Conservation (phyloP, 305 asterid genomes). For the Solanum hybrid region DNA sequence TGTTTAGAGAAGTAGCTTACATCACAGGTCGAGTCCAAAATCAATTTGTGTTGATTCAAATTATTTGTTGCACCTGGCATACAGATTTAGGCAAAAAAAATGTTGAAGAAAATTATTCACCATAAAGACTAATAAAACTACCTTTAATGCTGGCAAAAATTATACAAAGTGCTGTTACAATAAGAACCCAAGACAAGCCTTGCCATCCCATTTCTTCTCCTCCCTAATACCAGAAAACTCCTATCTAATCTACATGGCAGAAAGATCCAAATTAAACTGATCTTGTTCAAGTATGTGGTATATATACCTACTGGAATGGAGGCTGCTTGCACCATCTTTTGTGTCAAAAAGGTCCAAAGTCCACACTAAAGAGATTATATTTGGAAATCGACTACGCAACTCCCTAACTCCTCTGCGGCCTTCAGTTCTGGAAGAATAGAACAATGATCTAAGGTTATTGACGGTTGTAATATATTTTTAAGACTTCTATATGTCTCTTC, state of each 20-base stretch:
- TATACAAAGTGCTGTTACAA: neutral
- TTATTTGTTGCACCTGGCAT: neutral
- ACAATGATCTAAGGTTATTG: slow-evolving; percentile 11
- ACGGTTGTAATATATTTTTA: slow-evolving; percentile 16
- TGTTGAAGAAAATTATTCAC: neutral
- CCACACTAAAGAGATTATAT: slow-evolving; percentile 22
- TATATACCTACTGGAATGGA: neutral
- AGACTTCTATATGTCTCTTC: slow-evolving; percentile 23
- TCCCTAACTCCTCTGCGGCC: slow-evolving; percentile 48
- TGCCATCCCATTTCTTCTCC: neutral
- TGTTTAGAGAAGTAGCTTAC: neutral
- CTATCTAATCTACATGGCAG: neutral
- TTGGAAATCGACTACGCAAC: slow-evolving; percentile 48
- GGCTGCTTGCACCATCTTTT: neutral
- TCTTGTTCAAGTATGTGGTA: neutral
- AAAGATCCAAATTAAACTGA: neutral
- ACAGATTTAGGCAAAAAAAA: neutral
- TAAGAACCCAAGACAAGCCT: neutral
- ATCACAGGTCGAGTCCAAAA: neutral
- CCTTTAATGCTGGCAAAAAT: neutral
- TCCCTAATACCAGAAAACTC: neutral
- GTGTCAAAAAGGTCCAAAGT: neutral
- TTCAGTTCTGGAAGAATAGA: slow-evolving; percentile 39
- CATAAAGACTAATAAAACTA: neutral
- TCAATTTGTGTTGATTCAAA: neutral